A percentile compares a stretch with the other conserved stretches of the same genome.
These are phyloP conservation scores for Saccharomyces hybrid DNA, from an alignment of 1,139 yeast species.

Conservation along the genomic window DNA sequence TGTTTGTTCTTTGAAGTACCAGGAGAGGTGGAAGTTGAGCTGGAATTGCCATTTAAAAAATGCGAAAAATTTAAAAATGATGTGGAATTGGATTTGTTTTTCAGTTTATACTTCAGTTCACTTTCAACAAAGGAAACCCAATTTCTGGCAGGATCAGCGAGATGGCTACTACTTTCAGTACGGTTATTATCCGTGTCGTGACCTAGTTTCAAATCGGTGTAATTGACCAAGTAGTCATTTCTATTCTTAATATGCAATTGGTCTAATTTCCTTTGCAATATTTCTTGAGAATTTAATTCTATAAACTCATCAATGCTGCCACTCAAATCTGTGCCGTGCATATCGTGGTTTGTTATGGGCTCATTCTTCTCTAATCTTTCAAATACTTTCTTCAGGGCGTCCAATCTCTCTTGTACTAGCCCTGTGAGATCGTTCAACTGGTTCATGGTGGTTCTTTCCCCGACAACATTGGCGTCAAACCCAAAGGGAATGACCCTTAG, in stretches of 20 bases:
- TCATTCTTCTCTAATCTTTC: slow-evolving; percentile 15
- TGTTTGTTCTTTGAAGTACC: slow-evolving; percentile 5
- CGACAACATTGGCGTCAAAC: slow-evolving; percentile 20
- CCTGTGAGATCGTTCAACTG: slow-evolving; percentile 15
- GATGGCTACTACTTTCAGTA: neutral
- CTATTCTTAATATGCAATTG: slow-evolving; percentile 19
- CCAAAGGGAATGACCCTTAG: slow-evolving; percentile 35
- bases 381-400: slow-evolving; percentile 16
- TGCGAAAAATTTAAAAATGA: slow-evolving; percentile 11
- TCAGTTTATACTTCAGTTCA: slow-evolving; percentile 14
- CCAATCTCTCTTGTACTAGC: slow-evolving; percentile 16
- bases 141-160: neutral
- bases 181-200: neutral
- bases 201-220: neutral
- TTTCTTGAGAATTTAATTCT: slow-evolving; percentile 17
- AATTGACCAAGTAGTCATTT: slow-evolving; percentile 1
- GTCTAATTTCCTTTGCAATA: slow-evolving; percentile 17
- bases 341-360: slow-evolving; percentile 15
- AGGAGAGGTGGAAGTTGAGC: slow-evolving; percentile 4
- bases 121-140: slow-evolving; percentile 9
- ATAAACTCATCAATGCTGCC: slow-evolving; percentile 16
- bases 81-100: slow-evolving; percentile 12
- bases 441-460: slow-evolving; percentile 15
- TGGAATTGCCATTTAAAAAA: neutral
- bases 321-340: slow-evolving; percentile 19